Percentiles rank a stretch among this genome's conserved stretches.
Conservation (phyloP, 106 monocot genomes). For the Dioscorea alata region DNA sequence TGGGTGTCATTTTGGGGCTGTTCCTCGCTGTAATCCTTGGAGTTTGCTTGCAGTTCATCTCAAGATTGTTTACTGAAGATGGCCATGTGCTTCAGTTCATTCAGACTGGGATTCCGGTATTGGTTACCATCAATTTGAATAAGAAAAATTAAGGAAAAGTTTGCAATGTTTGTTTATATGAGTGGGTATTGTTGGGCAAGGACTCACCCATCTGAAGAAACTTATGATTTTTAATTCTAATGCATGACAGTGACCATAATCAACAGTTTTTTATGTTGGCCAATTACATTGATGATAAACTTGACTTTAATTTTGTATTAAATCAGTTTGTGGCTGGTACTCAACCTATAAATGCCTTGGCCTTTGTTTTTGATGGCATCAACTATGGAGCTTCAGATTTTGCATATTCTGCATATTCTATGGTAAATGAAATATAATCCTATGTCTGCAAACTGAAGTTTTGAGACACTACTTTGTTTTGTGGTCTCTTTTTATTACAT, state of each 20-base stretch:
- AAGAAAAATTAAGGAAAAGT: neutral
- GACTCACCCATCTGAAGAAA: too few species aligned
- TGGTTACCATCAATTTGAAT: neutral
- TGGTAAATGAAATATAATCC: slow-evolving; percentile 27
- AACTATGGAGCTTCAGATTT: slow-evolving; percentile 74
- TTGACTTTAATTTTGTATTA: neutral
- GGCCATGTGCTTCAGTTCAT: slow-evolving; percentile 42
- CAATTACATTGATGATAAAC: too few species aligned
- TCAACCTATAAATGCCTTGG: slow-evolving; percentile 55
- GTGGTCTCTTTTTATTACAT: too few species aligned
- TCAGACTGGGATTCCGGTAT: slow-evolving; percentile 66
- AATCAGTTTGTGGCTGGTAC: slow-evolving; percentile 53
- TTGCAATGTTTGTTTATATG: neutral
- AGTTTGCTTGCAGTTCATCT: slow-evolving; percentile 50
- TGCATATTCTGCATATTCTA: slow-evolving; percentile 51
- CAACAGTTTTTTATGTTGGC: neutral
- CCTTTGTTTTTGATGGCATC: slow-evolving; percentile 68
- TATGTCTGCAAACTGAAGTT: neutral
- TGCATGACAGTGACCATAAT: too few species aligned
- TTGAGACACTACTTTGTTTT: too few species aligned
- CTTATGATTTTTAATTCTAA: too few species aligned
- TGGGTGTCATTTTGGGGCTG: slow-evolving; percentile 66
- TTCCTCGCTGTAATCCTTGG: slow-evolving; percentile 55
- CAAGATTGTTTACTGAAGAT: slow-evolving; percentile 68
- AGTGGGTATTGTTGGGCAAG: too few species aligned